A percentile compares a stretch with the other conserved stretches of the same genome.
Evolutionary conservation across 768 basidiomycete genomes (phyloP).

Genomic region (Pisolithus sp.): DNA sequence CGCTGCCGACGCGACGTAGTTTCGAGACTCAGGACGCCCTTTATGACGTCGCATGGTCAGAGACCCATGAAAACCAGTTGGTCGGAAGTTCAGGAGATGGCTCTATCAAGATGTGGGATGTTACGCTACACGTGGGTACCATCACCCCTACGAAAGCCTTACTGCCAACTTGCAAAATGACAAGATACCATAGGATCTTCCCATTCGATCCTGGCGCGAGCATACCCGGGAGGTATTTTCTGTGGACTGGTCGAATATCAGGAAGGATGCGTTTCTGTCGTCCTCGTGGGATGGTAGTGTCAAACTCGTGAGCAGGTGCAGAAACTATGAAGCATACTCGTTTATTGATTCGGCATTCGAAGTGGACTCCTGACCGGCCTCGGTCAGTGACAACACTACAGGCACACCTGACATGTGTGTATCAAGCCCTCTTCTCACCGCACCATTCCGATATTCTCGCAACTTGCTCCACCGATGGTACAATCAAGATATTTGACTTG

Average conservation of each 20-base stretch:
- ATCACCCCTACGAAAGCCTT: background rate
- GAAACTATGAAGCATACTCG: background rate
- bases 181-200: slow-evolving; percentile 60
- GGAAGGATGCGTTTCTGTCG: slow-evolving; percentile 82
- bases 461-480: slow-evolving; percentile 84
- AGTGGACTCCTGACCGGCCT: slow-evolving; percentile 87
- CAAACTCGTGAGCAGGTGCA: slow-evolving; percentile 63
- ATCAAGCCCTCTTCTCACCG: slow-evolving; percentile 88
- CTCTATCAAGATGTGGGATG: slow-evolving; percentile 85
- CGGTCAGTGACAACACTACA: slow-evolving; percentile 76
- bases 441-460: slow-evolving; percentile 79
- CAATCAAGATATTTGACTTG: slow-evolving; percentile 76
- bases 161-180: slow-evolving; percentile 22
- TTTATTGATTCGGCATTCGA: background rate
- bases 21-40: slow-evolving; percentile 88
- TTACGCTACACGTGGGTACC: slow-evolving; percentile 66
- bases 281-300: slow-evolving; percentile 89
- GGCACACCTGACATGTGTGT: slow-evolving; percentile 81
- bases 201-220: slow-evolving; percentile 90
- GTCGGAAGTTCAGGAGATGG: slow-evolving; percentile 88
- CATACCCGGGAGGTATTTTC: slow-evolving; percentile 90
- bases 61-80: slow-evolving; percentile 90
- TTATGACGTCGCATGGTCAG: slow-evolving; percentile 93
- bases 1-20: slow-evolving; percentile 32
- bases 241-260: slow-evolving; percentile 92